Evolutionary conservation across 192 early-diverging fungal species (phyloP).

Genomic region (Helicostylum pulchrum): DNA sequence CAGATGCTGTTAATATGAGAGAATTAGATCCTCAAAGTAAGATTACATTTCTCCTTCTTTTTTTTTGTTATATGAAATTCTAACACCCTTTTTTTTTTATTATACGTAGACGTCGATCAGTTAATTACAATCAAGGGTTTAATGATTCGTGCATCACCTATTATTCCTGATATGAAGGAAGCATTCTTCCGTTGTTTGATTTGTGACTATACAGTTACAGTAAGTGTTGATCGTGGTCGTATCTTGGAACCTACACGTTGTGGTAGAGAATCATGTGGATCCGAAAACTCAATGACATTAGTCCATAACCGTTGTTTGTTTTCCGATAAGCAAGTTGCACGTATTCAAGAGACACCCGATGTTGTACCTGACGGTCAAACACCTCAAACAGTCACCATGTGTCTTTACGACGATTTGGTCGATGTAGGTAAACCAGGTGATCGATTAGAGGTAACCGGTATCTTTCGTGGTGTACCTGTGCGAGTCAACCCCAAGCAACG

Average conservation of each 20-base stretch:
- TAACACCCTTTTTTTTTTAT: not conserved
- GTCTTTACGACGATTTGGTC: constrained; percentile 91
- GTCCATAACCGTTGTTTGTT: constrained; percentile 95
- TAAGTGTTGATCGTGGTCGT: constrained; percentile 82
- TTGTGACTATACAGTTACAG: constrained; percentile 80
- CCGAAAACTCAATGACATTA: constrained; percentile 79
- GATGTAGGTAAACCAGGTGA: constrained; percentile 93
- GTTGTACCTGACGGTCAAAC: constrained; percentile 96
- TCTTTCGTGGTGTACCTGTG: constrained; percentile 92
- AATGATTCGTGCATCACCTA: constrained; percentile 84
- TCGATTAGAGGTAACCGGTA: constrained; percentile 89
- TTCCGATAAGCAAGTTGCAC: constrained; percentile 88
- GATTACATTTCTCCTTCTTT: not conserved
- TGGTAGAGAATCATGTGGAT: constrained; percentile 71
- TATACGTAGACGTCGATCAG: constrained; percentile 84
- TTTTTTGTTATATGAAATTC: not conserved
- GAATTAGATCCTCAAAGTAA: constrained; percentile 85
- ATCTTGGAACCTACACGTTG: constrained; percentile 86
- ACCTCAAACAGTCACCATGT: constrained; percentile 92
- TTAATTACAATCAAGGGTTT: constrained; percentile 93
- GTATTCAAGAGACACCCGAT: constrained; percentile 96
- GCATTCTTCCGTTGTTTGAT: constrained; percentile 92
- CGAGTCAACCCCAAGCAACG: constrained; percentile 85
- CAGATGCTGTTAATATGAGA: constrained; percentile 79
- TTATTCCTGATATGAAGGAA: constrained; percentile 93